Evolutionary conservation across 208 protist genomes (phyloP), one percentile per base, ranked within the genome.

Genomic region (Leishmania tarentolae): DNA sequence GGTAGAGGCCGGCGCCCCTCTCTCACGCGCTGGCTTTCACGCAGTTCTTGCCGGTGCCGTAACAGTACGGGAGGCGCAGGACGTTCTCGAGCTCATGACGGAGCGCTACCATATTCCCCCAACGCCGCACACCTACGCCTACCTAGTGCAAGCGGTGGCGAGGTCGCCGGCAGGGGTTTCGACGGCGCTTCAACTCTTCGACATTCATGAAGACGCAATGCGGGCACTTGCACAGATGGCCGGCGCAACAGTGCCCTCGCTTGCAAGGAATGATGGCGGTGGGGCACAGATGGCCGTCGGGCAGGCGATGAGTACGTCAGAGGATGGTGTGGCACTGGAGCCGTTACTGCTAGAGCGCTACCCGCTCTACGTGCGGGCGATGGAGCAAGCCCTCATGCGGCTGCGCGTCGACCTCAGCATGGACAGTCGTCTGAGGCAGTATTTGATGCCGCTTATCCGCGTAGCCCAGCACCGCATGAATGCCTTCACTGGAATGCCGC

Each of bases 391-490:
- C 35, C 80, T 95, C 4, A 75, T 97, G 87, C 89, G 86, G 9
- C 81, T 97, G 52, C 87, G 91, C 61, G 69, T 95, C 28, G 92
- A 97, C 75, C 86, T 83, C 0, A 50, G 63, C 17, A 73, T 81
- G 72, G 92, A 95, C 89, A 73, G 85, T 66, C 88, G 88, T 21
- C 83, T 97, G 28, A 70, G 74, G 42, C 61, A 71, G 31, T 97
- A 96, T 78, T 80, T 97, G 50, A 87, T 72, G 47, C 92, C 92
- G 24, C 84, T 97, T 2, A 52, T 97, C 46, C 92, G 92, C 50
- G 44, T 97, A 35, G 91, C 87, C n/a, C 93, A 97, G 78, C 85
- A 81, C 47, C 85, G 90, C 37, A 97, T 97, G 93, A 95, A 95
- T 82, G 72, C 76, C 66, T 93, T 94, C 76, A 89, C 83, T 9